Percentiles rank a stretch among this genome's conserved stretches.
Conservation (phyloP, 2,329 filamentous ascomycete genomes). For the Orbilia javanica region DNA sequence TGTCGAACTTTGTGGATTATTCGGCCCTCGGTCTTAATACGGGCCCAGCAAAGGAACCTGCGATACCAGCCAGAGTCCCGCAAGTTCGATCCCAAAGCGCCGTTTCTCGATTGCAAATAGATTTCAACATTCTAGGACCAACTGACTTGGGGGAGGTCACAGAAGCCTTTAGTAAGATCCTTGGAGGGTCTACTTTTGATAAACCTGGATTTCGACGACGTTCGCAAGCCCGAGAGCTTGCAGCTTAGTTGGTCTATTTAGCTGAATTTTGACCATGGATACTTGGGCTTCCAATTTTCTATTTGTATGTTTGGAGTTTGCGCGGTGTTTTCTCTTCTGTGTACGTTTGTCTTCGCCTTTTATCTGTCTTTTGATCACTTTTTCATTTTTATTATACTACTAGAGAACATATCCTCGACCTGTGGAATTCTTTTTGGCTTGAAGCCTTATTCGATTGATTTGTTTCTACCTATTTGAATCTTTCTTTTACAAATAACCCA, state of each 20-base stretch:
- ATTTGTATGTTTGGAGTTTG: no score
- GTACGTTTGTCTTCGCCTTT: no score
- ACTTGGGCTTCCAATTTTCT: no score
- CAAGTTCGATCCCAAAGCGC: neutral
- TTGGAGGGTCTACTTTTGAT: neutral
- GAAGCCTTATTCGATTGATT: no score
- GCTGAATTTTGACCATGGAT: neutral
- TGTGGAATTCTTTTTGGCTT: no score
- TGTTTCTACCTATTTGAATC: no score
- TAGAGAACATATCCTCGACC: no score
- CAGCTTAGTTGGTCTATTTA: neutral
- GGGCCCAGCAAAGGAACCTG: neutral
- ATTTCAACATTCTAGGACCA: neutral
- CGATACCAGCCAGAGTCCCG: neutral
- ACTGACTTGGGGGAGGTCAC: neutral
- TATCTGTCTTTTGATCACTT: no score
- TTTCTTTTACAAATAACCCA: no score
- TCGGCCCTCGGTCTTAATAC: neutral
- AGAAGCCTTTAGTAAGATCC: neutral
- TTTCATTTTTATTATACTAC: no score
- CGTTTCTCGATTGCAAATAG: neutral
- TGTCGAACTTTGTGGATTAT: neutral
- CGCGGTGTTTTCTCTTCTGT: no score
- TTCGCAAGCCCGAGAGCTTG: neutral
- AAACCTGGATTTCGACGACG: no score